Evolutionary conservation across 163 green algal species (phyloP), one percentile per base, ranked within the genome.

Genomic region (Coccomyxa subellipsoidea): DNA sequence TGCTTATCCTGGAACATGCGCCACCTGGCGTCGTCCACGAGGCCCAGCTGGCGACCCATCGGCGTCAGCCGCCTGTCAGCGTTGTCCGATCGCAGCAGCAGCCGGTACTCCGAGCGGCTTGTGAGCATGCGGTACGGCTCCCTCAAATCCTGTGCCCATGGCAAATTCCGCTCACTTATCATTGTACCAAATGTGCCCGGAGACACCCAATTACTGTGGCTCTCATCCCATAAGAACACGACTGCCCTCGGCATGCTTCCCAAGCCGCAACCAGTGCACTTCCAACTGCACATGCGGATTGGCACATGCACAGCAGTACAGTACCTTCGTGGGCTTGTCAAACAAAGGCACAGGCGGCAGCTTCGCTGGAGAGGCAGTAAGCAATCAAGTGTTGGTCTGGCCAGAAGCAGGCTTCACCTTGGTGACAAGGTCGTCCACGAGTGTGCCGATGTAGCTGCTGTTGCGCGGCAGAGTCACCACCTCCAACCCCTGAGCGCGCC

Each of bases 81-180:
- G 69, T 99, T 99, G 90, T 99, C 96, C 3, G 89, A 87, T 0
- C 96, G 89, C 84, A 99, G 90, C 83, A 98, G 83, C 85, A 99
- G 90, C 10, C 96, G 91, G 87, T 97, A 98, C 90, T 99, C 96
- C 29, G 93, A 97, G 70, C 95, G 72, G 83, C 86, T 94, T 6
- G 96, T 99, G 40, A 99, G 93, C 94, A 99, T 97, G 79, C 96
- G 92, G 92, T 99, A 99, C 0, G 96, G 95, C 85, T 99, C 96
- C 39, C 94, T 84, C 80, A 99, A 85, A 80, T 98, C 77, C 81
- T 77, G 36, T 29, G 39, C 34, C 36, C 7, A 80, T 32, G 7
- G 15, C 27, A n/a, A 7, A 66, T 34, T 70, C 15, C 27, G 10
- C 39, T 79, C 72, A 53, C 25, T 40, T 9, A 53, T 79, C 29